Evolutionary conservation across 768 basidiomycete genomes (phyloP).

Genomic region (Leccinellum albellum): DNA sequence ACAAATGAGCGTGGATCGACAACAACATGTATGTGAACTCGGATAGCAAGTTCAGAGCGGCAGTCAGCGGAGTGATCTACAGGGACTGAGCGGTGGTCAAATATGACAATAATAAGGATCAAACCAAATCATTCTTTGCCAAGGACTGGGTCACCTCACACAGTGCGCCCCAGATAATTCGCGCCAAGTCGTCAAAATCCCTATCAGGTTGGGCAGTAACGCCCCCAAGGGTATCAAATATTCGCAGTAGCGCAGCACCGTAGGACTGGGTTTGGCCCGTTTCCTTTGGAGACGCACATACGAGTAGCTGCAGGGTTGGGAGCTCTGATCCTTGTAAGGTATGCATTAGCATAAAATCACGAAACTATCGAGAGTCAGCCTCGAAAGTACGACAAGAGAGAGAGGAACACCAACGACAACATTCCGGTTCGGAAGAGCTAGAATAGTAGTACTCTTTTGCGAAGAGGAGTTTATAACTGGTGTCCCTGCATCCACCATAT

Average conservation of each 20-base stretch:
- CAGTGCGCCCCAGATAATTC: slow-evolving; percentile 34
- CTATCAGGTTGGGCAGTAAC: slow-evolving; percentile 16
- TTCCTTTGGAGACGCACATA: slow-evolving; percentile 34
- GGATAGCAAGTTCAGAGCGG: slow-evolving; percentile 51
- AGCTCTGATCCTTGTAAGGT: slow-evolving; percentile 34
- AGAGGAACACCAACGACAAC: slow-evolving; percentile 43
- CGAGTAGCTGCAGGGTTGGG: slow-evolving; percentile 52
- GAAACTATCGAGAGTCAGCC: slow-evolving; percentile 41
- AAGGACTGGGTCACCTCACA: slow-evolving; percentile 40
- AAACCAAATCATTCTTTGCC: slow-evolving; percentile 38
- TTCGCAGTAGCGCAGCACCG: slow-evolving; percentile 37
- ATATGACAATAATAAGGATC: slow-evolving; percentile 15
- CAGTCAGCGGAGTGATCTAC: slow-evolving; percentile 45
- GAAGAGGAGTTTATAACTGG: slow-evolving; percentile 7
- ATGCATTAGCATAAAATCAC: slow-evolving; percentile 60
- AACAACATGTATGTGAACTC: slow-evolving; percentile 48
- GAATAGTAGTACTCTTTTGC: slow-evolving; percentile 32
- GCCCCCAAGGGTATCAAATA: slow-evolving; percentile 29
- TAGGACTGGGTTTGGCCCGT: slow-evolving; percentile 34
- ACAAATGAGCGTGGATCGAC: slow-evolving; percentile 37
- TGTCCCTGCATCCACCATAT: slow-evolving; percentile 30
- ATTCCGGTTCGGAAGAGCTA: slow-evolving; percentile 49
- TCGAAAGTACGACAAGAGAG: not conserved
- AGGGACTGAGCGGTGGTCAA: slow-evolving; percentile 8
- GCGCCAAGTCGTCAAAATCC: slow-evolving; percentile 19